Conservation (phyloP, 192 early-diverging fungal species). For the Coemansia pectinata region DNA sequence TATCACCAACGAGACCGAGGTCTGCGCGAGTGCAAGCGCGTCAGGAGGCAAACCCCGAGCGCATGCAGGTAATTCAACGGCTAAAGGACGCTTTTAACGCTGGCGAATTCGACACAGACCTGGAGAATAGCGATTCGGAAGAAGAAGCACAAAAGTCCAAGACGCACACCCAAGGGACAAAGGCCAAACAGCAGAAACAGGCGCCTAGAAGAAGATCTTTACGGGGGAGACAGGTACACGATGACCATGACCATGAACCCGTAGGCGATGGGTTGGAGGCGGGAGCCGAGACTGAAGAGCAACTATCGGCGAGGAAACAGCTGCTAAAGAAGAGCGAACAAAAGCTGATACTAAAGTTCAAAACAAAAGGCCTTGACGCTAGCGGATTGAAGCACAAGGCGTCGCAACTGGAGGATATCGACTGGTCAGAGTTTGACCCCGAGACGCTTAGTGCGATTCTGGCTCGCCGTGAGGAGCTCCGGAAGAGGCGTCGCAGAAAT, state of each 20-base stretch:
- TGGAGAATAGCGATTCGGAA: constrained; percentile 8
- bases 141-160: neutral
- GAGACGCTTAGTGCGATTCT: constrained; percentile 48
- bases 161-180: neutral
- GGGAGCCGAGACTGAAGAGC: neutral
- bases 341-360: constrained; percentile 38
- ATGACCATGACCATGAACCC: constrained; percentile 18
- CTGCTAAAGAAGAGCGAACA: neutral
- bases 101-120: constrained; percentile 35
- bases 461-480: constrained; percentile 38
- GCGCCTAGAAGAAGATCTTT: neutral
- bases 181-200: neutral
- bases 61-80: constrained; percentile 27
- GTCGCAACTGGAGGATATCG: constrained; percentile 36
- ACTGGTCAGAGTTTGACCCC: constrained; percentile 55
- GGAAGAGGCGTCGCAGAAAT: constrained; percentile 14
- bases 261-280: constrained; percentile 10
- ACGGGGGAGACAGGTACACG: neutral
- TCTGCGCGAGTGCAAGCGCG: constrained; percentile 37
- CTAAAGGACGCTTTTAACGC: constrained; percentile 38
- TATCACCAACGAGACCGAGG: constrained; percentile 1
- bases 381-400: neutral
- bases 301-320: neutral
- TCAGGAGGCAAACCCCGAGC: constrained; percentile 34
- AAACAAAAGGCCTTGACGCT: constrained; percentile 8